phyloP scores from a whole-genome alignment of 306 rosid genomes.

The Begonia masoniana region DNA sequence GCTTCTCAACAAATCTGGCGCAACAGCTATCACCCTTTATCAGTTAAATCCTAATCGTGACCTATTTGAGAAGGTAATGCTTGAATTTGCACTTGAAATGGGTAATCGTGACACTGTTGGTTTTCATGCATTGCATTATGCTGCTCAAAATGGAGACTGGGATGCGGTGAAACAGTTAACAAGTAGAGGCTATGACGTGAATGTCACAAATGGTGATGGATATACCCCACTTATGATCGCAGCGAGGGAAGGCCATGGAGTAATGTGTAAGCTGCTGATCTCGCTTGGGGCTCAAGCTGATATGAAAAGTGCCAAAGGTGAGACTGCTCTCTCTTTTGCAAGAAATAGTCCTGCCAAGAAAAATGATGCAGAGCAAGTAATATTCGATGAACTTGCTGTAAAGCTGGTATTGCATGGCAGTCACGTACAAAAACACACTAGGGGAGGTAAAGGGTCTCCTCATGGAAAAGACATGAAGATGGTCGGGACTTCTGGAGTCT shows the following conservation, averaged over 20 bases:
- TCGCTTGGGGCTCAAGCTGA: conserved; percentile 48
- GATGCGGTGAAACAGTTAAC: conserved; percentile 63
- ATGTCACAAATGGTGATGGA: conserved; percentile 64
- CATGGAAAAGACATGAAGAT: conserved; percentile 56
- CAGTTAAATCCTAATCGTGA: conserved; percentile 39
- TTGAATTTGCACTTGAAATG: conserved; percentile 73
- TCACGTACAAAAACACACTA: conserved; percentile 62
- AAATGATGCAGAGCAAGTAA: conserved; percentile 40
- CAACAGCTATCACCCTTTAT: conserved; percentile 58
- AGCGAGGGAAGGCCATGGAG: conserved; percentile 72
- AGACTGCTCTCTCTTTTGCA: conserved; percentile 63
- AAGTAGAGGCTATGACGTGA: conserved; percentile 65
- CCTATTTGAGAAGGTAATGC: conserved; percentile 78
- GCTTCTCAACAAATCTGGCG: conserved; percentile 52
- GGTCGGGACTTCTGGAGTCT: conserved; percentile 39
- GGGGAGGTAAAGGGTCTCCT: conserved; percentile 62
- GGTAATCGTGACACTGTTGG: conserved; percentile 56
- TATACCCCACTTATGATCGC: conserved; percentile 89
- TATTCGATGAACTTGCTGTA: conserved; percentile 62
- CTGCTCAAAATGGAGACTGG: conserved; percentile 74
- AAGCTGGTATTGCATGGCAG: conserved; percentile 40
- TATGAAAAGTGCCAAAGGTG: conserved; percentile 43
- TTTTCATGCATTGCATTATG: conserved; percentile 80
- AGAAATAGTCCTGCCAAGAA: conserved; percentile 24
- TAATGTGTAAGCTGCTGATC: conserved; percentile 52